phyloP scores from a whole-genome alignment of 805 yeast genomes.

The Wickerhamomyces strasburgensis region DNA sequence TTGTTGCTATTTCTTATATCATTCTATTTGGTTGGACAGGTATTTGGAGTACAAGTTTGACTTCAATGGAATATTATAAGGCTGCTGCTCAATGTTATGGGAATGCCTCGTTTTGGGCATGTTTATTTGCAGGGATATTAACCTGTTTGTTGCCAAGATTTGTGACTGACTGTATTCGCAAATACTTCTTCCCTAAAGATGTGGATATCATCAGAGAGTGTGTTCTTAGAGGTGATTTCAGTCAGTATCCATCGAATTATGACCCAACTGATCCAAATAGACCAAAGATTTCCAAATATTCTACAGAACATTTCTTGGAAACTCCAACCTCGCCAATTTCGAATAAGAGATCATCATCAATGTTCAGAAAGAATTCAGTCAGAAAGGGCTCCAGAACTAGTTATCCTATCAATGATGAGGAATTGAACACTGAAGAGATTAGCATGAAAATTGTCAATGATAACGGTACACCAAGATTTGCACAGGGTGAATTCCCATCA shows the following conservation, averaged over 20 bases:
- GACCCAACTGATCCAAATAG: slow-evolving; percentile 81
- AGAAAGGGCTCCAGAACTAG: slow-evolving; percentile 20
- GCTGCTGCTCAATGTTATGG: slow-evolving; percentile 64
- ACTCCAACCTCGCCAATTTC: slow-evolving; percentile 11
- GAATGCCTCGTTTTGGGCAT: slow-evolving; percentile 60
- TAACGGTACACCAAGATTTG: slow-evolving; percentile 27
- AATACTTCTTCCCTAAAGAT: slow-evolving; percentile 56
- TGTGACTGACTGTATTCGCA: slow-evolving; percentile 49
- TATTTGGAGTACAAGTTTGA: slow-evolving; percentile 57
- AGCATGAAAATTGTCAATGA: slow-evolving; percentile 27
- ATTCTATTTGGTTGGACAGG: slow-evolving; percentile 75
- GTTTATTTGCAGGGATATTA: slow-evolving; percentile 57
- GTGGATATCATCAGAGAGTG: slow-evolving; percentile 72
- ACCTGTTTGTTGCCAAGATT: slow-evolving; percentile 67
- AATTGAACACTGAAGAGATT: slow-evolving; percentile 35
- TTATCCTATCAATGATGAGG: slow-evolving; percentile 23
- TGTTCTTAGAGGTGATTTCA: slow-evolving; percentile 60
- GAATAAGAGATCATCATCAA: slow-evolving; percentile 32
- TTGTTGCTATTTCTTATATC: slow-evolving; percentile 53
- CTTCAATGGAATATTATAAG: slow-evolving; percentile 58
- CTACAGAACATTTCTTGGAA: slow-evolving; percentile 29
- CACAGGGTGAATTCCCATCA: slow-evolving; percentile 4
- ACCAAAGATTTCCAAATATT: slow-evolving; percentile 44
- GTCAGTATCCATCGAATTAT: slow-evolving; percentile 57
- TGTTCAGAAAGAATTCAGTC: slow-evolving; percentile 32